These are phyloP conservation scores for Biscogniauxia mediterranea DNA, from an alignment of 2,329 filamentous ascomycete genomes.

Conservation along the genomic window DNA sequence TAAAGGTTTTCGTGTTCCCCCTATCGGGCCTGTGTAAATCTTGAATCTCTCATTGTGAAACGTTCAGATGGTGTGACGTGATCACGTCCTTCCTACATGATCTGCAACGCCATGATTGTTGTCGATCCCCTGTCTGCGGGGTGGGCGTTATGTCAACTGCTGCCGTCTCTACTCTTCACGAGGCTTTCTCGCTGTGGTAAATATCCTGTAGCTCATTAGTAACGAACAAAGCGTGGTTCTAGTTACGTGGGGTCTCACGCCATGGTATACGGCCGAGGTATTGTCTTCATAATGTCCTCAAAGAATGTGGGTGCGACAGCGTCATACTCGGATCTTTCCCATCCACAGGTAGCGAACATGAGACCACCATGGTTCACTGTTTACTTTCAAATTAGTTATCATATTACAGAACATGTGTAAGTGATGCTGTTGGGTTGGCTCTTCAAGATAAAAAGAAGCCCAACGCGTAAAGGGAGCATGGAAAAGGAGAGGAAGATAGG, in stretches of 20 bases:
- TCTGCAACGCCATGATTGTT: neutral
- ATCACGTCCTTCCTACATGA: neutral
- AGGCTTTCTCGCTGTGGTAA: conserved; percentile 31
- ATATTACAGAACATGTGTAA: neutral
- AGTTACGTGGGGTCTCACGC: conserved; percentile 21
- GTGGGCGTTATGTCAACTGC: neutral
- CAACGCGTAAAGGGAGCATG: neutral
- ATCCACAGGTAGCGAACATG: conserved; percentile 26
- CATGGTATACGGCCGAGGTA: conserved; percentile 25
- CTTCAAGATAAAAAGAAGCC: neutral
- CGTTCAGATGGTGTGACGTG: neutral
- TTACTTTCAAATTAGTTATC: conserved; percentile 6
- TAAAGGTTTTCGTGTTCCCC: neutral
- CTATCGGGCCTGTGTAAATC: neutral
- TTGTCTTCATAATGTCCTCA: conserved; percentile 15
- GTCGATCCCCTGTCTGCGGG: neutral
- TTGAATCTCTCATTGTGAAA: neutral
- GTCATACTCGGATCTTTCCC: conserved; percentile 26
- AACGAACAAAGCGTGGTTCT: neutral
- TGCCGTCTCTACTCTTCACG: conserved; percentile 10
- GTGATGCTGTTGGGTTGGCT: neutral
- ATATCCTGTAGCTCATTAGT: conserved; percentile 22
- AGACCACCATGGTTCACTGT: conserved; percentile 25
- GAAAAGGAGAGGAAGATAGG: neutral
- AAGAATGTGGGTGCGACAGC: conserved; percentile 24